These are phyloP conservation scores for Hibiscus trionum DNA, from an alignment of 345 rosid genomes.

Conservation along the genomic window DNA sequence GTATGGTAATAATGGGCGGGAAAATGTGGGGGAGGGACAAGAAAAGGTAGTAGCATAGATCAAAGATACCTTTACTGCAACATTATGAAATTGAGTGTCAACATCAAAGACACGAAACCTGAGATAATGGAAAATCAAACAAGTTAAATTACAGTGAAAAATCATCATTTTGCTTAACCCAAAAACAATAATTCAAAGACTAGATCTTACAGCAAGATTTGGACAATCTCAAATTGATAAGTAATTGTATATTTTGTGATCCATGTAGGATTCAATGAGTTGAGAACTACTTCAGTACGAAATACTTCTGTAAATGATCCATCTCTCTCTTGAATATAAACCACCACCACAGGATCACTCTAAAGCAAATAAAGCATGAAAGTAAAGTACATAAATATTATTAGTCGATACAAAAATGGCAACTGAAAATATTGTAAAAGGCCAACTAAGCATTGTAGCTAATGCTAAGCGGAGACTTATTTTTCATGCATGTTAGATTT, in stretches of 20 bases:
- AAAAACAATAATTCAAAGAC: neutral
- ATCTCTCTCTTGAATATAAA: slow-evolving; percentile 57
- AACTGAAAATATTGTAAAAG: neutral
- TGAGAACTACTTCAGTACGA: slow-evolving; percentile 75
- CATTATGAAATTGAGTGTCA: slow-evolving; percentile 67
- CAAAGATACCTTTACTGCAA: slow-evolving; percentile 56
- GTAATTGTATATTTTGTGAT: slow-evolving; percentile 40
- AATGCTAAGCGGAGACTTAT: neutral
- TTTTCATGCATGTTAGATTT: neutral
- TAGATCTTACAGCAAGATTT: slow-evolving; percentile 63
- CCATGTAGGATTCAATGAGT: slow-evolving; percentile 79
- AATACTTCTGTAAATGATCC: slow-evolving; percentile 52
- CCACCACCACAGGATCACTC: slow-evolving; percentile 91
- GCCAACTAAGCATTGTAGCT: neutral
- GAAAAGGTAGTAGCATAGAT: neutral
- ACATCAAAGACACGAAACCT: slow-evolving; percentile 78
- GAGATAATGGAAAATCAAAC: slow-evolving; percentile 14
- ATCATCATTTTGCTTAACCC: neutral
- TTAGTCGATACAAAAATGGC: neutral
- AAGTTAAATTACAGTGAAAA: slow-evolving; percentile 15
- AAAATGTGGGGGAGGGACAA: neutral
- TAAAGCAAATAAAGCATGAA: slow-evolving; percentile 24
- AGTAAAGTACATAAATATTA: slow-evolving; percentile 5
- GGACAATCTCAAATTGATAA: slow-evolving; percentile 74
- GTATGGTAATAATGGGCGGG: neutral